A percentile compares a stretch with the other conserved stretches of the same genome.
phyloP scores from a whole-genome alignment of 1,284 basidiomycete species.

The Leccinum pachyderme region DNA sequence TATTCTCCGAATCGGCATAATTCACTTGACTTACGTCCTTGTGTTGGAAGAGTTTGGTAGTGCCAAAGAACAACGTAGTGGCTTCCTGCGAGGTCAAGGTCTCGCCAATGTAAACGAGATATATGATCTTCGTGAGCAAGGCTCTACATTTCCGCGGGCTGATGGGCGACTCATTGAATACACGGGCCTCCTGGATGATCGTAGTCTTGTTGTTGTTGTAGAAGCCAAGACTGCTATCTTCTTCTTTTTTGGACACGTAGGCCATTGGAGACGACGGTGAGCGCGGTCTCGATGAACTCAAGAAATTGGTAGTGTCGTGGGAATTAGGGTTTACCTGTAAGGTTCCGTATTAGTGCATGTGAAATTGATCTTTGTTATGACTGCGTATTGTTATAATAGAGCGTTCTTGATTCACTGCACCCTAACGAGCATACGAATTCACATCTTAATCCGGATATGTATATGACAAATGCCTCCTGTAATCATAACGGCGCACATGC shows the following conservation, averaged over 20 bases:
- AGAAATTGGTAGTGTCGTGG: not conserved
- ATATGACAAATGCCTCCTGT: no score
- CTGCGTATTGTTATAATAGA: no score
- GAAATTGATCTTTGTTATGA: no score
- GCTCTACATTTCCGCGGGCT: constrained; percentile 96
- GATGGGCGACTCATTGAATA: constrained; percentile 99
- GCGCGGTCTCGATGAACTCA: constrained; percentile 8
- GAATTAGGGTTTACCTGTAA: not conserved
- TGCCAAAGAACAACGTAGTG: constrained; percentile 97
- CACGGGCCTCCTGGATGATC: constrained; percentile 95
- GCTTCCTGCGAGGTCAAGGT: constrained; percentile 95
- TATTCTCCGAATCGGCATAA: constrained; percentile 1
- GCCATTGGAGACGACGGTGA: constrained; percentile 57
- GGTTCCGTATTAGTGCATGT: not conserved
- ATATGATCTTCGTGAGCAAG: constrained; percentile 94
- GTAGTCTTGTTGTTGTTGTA: constrained; percentile 95
- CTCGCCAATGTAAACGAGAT: constrained; percentile 95
- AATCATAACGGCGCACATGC: no score
- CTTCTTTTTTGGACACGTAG: constrained; percentile 87
- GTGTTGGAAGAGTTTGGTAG: constrained; percentile 98
- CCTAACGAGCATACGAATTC: no score
- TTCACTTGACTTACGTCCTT: constrained; percentile 80
- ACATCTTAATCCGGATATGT: no score
- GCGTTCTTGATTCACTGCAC: no score
- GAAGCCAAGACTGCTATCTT: constrained; percentile 82